Evolutionary conservation across 2,329 filamentous ascomycete genomes (phyloP).

Genomic region (Diaporthe nobilis): DNA sequence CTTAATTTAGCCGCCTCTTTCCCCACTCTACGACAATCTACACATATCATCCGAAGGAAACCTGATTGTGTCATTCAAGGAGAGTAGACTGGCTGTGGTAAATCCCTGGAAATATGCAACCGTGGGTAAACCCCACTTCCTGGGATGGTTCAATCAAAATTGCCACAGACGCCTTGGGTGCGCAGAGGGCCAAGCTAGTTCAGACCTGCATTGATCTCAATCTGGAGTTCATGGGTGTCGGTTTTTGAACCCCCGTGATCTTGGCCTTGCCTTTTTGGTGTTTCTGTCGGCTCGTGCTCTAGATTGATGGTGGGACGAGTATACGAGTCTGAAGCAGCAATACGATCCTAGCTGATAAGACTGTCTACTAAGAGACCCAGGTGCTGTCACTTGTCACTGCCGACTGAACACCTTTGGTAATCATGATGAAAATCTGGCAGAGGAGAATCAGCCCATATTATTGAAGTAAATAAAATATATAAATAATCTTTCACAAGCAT

Average conservation of each 20-base stretch:
- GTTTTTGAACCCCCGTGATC: neutral
- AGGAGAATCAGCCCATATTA: neutral
- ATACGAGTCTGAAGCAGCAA: neutral
- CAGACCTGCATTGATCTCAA: neutral
- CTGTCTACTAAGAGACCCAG: neutral
- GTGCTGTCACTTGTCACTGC: neutral
- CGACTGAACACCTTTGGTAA: neutral
- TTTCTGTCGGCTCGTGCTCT: neutral
- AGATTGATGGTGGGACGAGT: neutral
- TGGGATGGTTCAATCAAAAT: neutral
- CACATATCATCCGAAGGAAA: constrained; percentile 1
- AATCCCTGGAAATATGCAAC: neutral
- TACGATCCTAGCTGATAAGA: neutral
- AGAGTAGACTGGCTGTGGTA: neutral
- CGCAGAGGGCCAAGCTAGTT: neutral
- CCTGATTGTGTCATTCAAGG: constrained; percentile 10
- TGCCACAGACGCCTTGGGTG: neutral
- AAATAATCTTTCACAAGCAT: too few relatives aligned
- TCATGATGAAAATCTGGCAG: neutral
- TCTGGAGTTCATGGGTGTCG: neutral
- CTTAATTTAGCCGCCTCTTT: constrained; percentile 22
- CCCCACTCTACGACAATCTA: constrained; percentile 15
- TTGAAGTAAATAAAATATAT: too few relatives aligned
- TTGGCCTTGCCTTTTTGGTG: constrained; percentile 9
- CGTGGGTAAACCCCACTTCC: neutral